Evolutionary conservation across 2,329 filamentous ascomycete species (phyloP), one percentile per base, ranked within the genome.

Genomic region (Neofusicoccum cordaticola): DNA sequence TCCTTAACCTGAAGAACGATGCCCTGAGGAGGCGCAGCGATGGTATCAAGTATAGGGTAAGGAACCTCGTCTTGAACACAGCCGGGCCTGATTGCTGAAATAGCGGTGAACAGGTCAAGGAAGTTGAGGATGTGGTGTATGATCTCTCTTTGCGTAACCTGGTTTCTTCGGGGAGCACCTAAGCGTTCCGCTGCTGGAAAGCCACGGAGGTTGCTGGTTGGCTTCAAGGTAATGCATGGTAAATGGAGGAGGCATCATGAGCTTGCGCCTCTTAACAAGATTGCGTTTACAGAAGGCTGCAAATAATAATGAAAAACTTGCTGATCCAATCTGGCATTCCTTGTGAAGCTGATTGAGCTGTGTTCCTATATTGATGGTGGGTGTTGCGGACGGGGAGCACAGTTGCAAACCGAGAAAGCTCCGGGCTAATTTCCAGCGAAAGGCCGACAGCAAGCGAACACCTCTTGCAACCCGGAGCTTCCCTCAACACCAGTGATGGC

Each of bases 1-100:
- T 98, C 69, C 86, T 99, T 69, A 99, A 99, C 76, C 83, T 99
- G 70, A 98, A 98, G 84, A 99, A 99, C 73, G 95, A 99, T 76
- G 88, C 88, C 22, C 80, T 99, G 73, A 86, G 95, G 66, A 92
- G 93, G 80, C 86, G 92, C 67, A 92, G 92, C 64, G 95, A 99
- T 79, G 90, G 90, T 4, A 90, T 99, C 78, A 99, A 99, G 83
- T 99, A 99, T 75, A 90, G 90, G 72, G 82, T 84, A 73, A 67
- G 80, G 4, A 50, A 12, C 27, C 12, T 27, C n/a, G 19, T n/a
- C 37, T 42, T 22, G 27, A 45, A 5, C n/a, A 0, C 15, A 22
- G 51, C 12, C 15, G 12, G 11, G 12, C 37, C 1, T 2, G 7
- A 22, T 37, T 57, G 35, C 44, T 60, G 15, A 63, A 9, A 17